Base-by-base conservation (phyloP, 139 green algal species). In the Picochlorum costavermella region DNA sequence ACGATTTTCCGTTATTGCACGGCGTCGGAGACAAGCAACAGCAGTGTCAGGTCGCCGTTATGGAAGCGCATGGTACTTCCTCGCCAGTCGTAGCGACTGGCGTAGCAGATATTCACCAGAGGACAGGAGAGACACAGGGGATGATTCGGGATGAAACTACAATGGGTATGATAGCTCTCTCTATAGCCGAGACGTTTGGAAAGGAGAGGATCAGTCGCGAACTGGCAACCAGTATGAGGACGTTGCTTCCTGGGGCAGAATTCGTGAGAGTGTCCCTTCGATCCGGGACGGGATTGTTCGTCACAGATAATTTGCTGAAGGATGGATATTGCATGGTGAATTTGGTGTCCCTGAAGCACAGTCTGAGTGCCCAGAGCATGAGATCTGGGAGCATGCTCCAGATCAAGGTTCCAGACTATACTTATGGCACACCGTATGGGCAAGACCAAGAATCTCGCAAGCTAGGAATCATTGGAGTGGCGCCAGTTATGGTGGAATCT, bases 201-300 rank as follows among this genome's bases (percentile, higher is more conserved):
- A 64, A 28, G n/a, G 58, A 64, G 28, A 44, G 12, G 20, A 31
- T 64, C 20, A 26, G n/a, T 25, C n/a, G 14, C 12, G 58, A 50
- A 2, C 43, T 64, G 20, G 58, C 58, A 4, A 31, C 58, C 0
- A 57, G n/a, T 50, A 17, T 64, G 25, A 28, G n/a, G 23, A 59
- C 20, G 29, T 13, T 64, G 13, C 20, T 64, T 28, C 58, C 58
- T 5, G 14, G 58, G 16, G 43, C 58, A 23, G 5, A 6, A 17
- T 72, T 45, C 20, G 55, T 51, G 16, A 75, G 68, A 30, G 50
- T 44, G 3, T 69, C 68, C 4, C 17, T 75, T 58, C 61, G 68
- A 2, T 60, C 33, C 26, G 68, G 68, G 25, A 29, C 29, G 2
- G 69, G 69, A 23, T 62, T 75, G 30, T 71, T 75, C 43, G 55